Evolutionary conservation across 305 asterid genomes (phyloP), one percentile per base, ranked within the genome.

Genomic region (Fraxinus angustifolia): DNA sequence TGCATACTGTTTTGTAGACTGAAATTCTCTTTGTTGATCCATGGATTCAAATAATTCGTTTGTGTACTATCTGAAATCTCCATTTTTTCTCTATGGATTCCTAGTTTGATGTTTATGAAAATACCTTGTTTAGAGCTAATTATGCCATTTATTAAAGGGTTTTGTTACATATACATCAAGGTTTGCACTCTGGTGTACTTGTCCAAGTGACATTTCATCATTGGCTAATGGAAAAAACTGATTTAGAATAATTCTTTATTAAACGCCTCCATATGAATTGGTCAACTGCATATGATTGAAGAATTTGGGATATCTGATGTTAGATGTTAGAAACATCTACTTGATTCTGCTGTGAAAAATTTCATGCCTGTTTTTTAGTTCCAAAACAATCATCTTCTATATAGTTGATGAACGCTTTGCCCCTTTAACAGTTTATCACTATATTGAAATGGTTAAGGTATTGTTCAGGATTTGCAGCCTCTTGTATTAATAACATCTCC

Each of bases 1-100:
- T 79, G n/a, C 77, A 78, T 83, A 83, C 58, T 77, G 78, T 77
- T 31, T 75, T 82, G 56, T 78, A 40, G 83, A 79, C 83, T 68
- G 80, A 14, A 40, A 45, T 14, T 75, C 76, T 68, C 65, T 72
- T 65, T 78, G 67, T 50, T 81, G 83, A 83, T 84, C 71, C 45
- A 26, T 79, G 79, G 77, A 71, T 71, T 71, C 28, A 71, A 71
- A 71, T 75, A 23, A 75, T 77, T 60, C 53, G 70, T 83, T 68
- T 34, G 81, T 75, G 76, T 73, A 38, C 53, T 79, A 21, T 73
- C 77, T 83, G 45, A 19, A 67, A 50, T 74, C n/a, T 19, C 67
- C 31, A 80, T 84, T 82, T 83, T 77, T 72, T 21, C 58, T 30
- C 78, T 34, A 33, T 45, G 45, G 84, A 77, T 73, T 53, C 26